These are phyloP conservation scores for Magnolia sinica DNA, from an alignment of 164 flowering plant genomes.

Conservation along the genomic window DNA sequence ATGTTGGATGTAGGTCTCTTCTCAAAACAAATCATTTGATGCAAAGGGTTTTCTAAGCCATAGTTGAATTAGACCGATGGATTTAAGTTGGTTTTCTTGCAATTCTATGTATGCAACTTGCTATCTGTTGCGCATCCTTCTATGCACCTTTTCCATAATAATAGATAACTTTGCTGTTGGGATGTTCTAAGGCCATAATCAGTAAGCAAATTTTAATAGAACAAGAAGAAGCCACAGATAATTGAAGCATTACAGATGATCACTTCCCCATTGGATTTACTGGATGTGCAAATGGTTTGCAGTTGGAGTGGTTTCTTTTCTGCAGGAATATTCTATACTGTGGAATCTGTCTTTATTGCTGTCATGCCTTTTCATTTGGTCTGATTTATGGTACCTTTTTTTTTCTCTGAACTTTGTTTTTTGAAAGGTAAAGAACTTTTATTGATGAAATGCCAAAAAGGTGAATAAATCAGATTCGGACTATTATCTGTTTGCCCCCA, in stretches of 20 bases:
- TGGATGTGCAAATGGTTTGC: not conserved
- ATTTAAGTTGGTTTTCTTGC: too few relatives aligned
- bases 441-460: too few relatives aligned
- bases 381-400: not conserved
- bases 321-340: not conserved
- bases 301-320: not conserved
- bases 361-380: not conserved
- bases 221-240: not conserved
- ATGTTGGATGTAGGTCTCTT: too few relatives aligned
- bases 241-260: not conserved
- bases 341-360: not conserved
- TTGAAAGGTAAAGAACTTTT: too few relatives aligned
- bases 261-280: not conserved
- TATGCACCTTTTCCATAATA: too few relatives aligned
- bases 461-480: too few relatives aligned
- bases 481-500: not conserved
- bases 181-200: not conserved
- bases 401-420: not conserved
- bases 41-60: too few relatives aligned
- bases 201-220: not conserved
- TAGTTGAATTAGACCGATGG: too few relatives aligned
- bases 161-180: not conserved
- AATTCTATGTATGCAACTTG: too few relatives aligned
- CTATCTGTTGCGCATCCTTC: not conserved
- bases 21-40: too few relatives aligned